Base-by-base conservation (phyloP, 495 filamentous ascomycete species). In the Trichoderma erinaceum region DNA sequence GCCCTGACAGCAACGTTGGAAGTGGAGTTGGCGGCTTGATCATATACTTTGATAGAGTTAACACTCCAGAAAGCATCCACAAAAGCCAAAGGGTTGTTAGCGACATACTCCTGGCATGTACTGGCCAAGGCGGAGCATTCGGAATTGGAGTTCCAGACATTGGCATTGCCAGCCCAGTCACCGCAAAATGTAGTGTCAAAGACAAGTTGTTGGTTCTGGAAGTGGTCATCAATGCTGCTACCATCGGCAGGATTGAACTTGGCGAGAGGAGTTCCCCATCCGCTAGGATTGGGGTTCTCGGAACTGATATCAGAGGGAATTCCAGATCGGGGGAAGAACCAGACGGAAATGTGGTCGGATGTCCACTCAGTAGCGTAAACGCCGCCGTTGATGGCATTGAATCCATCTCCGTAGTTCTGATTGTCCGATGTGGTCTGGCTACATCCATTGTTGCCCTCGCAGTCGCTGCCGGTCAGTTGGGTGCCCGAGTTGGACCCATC, bases 121-220 rank as follows among this genome's bases (percentile, higher is more conserved):
- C 76, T 38, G 5, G 81, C 84, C 68, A 77, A 75, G 61, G 74
- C 66, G 27, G 71, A 68, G 72, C 84, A 86, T 52, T 74, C 73
- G 13, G 69, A 29, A 68, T 81, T 78, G 13, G 35, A 16, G 15
- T 41, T 65, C 80, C 83, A 88, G 32, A 86, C 84, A 63, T 84
- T 80, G 43, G 91, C 93, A 21, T 92, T 80, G 43, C 91, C 93
- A 21, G 92, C 92, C 91, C 91, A 97, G 69, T 92, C 87, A 46
- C 94, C 94, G 76, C 94, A 97, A 78, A 97, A 92, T 1, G 88
- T 90, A 0, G 87, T 90, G 77, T 98, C 86, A 74, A 97, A 87
- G 67, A 96, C 82, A 65, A 97, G 89, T 15, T 85, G 83, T 76
- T 95, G 88, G 58, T 88, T 73, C 69, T 79, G 81, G 81, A 97